Conservation (phyloP, 306 rosid genomes). For the Prosopis cineraria region DNA sequence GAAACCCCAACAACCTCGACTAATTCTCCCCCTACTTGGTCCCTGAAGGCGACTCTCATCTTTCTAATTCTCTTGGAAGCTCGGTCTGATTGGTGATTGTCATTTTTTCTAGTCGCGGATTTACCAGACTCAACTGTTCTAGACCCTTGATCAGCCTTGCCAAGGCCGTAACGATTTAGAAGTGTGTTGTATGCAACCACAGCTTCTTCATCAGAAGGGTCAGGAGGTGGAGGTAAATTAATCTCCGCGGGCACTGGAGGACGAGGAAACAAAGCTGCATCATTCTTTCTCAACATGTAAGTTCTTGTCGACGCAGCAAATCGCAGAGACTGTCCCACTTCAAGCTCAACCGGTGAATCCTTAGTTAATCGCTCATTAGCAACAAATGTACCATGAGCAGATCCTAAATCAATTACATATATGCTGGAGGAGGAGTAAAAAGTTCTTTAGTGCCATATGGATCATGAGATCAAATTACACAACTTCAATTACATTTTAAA, state of each 20-base stretch:
- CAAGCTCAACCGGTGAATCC: constrained; percentile 92
- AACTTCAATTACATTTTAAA: background rate
- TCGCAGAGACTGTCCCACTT: constrained; percentile 91
- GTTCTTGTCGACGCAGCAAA: constrained; percentile 95
- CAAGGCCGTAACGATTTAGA: constrained; percentile 80
- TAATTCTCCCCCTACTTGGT: constrained; percentile 94
- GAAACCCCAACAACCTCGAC: constrained; percentile 90
- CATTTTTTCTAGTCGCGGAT: constrained; percentile 41
- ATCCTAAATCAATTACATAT: constrained; percentile 94
- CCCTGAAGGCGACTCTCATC: constrained; percentile 83
- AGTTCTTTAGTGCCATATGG: constrained; percentile 26
- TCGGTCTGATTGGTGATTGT: constrained; percentile 53
- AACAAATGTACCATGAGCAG: constrained; percentile 98
- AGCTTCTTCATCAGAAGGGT: constrained; percentile 89
- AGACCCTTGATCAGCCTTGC: constrained; percentile 50
- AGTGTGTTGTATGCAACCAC: constrained; percentile 85
- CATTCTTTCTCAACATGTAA: constrained; percentile 78
- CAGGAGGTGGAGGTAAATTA: constrained; percentile 87
- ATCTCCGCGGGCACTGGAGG: constrained; percentile 63
- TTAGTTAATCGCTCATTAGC: constrained; percentile 95
- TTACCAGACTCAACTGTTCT: constrained; percentile 48
- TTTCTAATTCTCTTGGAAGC: constrained; percentile 72
- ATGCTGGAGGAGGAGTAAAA: constrained; percentile 55
- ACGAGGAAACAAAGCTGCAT: constrained; percentile 84
- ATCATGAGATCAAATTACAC: constrained; percentile 3